Base-by-base conservation (phyloP, 495 filamentous ascomycete genomes). In the Hypoxylon lenormandii region DNA sequence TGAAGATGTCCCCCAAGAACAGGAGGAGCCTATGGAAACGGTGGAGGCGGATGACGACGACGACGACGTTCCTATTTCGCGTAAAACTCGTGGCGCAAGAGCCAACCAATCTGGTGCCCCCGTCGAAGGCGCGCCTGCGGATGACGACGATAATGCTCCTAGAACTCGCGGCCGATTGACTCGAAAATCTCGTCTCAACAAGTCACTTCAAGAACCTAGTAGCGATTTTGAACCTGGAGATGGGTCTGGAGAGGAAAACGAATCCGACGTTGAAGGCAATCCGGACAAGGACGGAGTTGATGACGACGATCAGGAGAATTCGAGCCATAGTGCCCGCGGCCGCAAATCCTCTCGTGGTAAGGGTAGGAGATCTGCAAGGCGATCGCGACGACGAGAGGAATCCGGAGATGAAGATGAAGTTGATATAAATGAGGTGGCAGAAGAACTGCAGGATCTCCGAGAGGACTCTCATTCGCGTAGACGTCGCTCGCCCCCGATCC, bases 151-250 rank as follows among this genome's bases (percentile, higher is more conserved):
- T 51, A 70, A 70, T 22, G 64, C 56, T 36, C 40, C 69, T 66
- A 59, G 69, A 76, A 46, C 76, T 73, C 61, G 80, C 59, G 66
- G 85, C 52, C 80, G 83, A 16, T 74, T 85, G 1, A 83, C 78
- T 19, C 83, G 86, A 38, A 82, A 83, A 57, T 78, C 77, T 42
- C 76, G 78, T 19, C 83, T 84, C 67, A 83, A 90, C 73, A 85
- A 85, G 51, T 85, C 83, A 22, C 63, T 76, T 5, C 76, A 83
- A 40, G 88, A 93, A 60, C 90, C 90, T 13, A 92, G 90, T 69
- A 95, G 92, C 74, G 93, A 97, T 66, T 97, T 96, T 72, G 92
- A 97, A 70, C 92, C 92, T 6, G 85, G 85, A 6, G 87, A 88
- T 50, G 89, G 89, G 30, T 85, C 81, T 0, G 85, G 80, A 40